Percentiles rank a stretch among this genome's conserved stretches.
phyloP scores from a whole-genome alignment of 1,284 basidiomycete species.

The Rhodotorula sp. region DNA sequence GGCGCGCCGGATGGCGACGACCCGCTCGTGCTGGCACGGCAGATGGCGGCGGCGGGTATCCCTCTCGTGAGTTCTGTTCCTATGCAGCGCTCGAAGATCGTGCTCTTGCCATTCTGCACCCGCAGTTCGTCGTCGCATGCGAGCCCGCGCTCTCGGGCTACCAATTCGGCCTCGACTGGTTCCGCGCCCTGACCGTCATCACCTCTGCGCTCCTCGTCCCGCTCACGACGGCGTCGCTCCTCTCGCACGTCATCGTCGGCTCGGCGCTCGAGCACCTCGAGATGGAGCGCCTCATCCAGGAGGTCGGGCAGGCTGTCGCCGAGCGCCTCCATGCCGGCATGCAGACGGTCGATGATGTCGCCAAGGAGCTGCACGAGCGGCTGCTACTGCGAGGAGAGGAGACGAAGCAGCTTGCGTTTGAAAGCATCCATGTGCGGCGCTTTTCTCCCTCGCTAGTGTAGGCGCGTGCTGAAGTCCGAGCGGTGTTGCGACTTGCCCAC shows the following conservation, averaged over 20 bases:
- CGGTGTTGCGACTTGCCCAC: background rate
- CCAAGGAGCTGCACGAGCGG: slow-evolving; percentile 85
- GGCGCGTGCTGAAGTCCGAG: background rate
- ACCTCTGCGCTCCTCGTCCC: slow-evolving; percentile 92
- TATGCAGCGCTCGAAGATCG: background rate
- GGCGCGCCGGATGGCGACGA: slow-evolving; percentile 64
- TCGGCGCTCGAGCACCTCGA: slow-evolving; percentile 97
- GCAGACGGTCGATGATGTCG: slow-evolving; percentile 94
- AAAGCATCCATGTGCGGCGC: slow-evolving; percentile 72
- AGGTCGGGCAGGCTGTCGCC: slow-evolving; percentile 90
- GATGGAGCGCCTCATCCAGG: slow-evolving; percentile 89
- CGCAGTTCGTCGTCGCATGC: slow-evolving; percentile 93
- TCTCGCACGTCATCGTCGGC: slow-evolving; percentile 96
- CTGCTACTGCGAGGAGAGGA: slow-evolving; percentile 89
- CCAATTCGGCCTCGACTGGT: slow-evolving; percentile 69
- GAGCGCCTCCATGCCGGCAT: slow-evolving; percentile 77
- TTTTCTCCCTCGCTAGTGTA: background rate
- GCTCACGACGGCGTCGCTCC: slow-evolving; percentile 88
- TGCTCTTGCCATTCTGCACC: background rate
- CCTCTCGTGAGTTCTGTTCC: slow-evolving; percentile 65
- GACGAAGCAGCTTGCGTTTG: slow-evolving; percentile 93
- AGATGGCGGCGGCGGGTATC: slow-evolving; percentile 88
- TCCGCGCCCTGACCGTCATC: slow-evolving; percentile 85
- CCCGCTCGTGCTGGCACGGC: slow-evolving; percentile 80
- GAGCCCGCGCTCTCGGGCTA: slow-evolving; percentile 75